Conservation (phyloP, 768 basidiomycete genomes). For the Goffeauzyma gilvescens region DNA sequence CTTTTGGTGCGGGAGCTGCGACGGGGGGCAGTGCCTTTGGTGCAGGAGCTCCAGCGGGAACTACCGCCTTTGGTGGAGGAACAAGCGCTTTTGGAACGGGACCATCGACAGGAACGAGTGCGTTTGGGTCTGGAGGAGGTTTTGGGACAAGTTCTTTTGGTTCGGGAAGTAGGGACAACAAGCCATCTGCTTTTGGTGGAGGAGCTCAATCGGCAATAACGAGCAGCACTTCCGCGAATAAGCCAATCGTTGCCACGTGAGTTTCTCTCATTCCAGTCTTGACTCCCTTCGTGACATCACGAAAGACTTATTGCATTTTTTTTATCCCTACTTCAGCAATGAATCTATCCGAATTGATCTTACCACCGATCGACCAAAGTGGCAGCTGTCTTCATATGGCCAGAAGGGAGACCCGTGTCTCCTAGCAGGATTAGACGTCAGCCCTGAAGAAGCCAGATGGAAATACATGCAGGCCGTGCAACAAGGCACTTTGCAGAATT, state of each 20-base stretch:
- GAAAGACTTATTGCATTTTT: background rate
- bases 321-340: constrained; percentile 35
- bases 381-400: constrained; percentile 62
- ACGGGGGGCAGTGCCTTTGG: background rate
- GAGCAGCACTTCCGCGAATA: too few relatives aligned
- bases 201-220: too few relatives aligned
- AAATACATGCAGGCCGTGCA: constrained; percentile 43
- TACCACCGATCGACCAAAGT: constrained; percentile 51
- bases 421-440: constrained; percentile 49
- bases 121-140: too few relatives aligned
- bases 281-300: background rate
- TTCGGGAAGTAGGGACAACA: too few relatives aligned
- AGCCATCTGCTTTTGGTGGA: background rate
- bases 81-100: background rate
- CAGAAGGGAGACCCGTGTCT: constrained; percentile 56
- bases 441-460: constrained; percentile 57
- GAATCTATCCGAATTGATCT: constrained; percentile 51
- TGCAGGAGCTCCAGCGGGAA: background rate
- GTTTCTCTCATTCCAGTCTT: background rate
- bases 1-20: background rate
- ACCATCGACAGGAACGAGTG: background rate
- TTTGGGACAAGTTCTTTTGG: too few relatives aligned
- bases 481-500: constrained; percentile 43
- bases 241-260: background rate
- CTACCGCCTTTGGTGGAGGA: background rate